phyloP scores from a whole-genome alignment of 1,284 basidiomycete genomes.

The Boletus subluridellus region DNA sequence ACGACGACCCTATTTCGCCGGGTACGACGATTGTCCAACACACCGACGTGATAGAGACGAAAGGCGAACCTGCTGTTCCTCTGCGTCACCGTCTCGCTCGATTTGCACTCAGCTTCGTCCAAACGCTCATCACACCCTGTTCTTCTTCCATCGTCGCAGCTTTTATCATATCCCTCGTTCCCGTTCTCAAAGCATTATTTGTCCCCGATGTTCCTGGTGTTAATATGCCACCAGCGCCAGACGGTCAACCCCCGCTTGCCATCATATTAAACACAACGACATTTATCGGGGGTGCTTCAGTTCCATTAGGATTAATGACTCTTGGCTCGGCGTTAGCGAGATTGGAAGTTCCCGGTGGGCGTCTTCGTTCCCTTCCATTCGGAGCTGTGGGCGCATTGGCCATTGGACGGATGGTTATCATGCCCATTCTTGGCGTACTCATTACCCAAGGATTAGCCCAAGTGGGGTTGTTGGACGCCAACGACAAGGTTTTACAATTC shows the following conservation, averaged over 20 bases:
- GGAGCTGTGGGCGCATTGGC: conserved; percentile 65
- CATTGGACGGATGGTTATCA: conserved; percentile 60
- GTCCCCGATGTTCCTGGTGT: conserved; percentile 45
- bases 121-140: conserved; percentile 49
- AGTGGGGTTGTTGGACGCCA: conserved; percentile 47
- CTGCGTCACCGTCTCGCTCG: conserved; percentile 11
- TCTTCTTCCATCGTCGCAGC: conserved; percentile 65
- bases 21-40: conserved; percentile 5
- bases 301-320: conserved; percentile 70
- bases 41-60: not conserved
- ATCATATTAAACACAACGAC: conserved; percentile 61
- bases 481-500: conserved; percentile 64
- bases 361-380: conserved; percentile 57
- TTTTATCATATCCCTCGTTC: conserved; percentile 64
- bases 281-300: conserved; percentile 70
- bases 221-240: conserved; percentile 62
- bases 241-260: conserved; percentile 70
- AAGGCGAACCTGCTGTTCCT: not conserved
- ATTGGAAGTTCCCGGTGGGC: conserved; percentile 49
- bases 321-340: conserved; percentile 74
- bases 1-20: conserved; percentile 4
- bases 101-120: conserved; percentile 34
- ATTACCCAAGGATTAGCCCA: conserved; percentile 54
- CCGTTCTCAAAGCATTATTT: conserved; percentile 71
- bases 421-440: conserved; percentile 67